A percentile compares a stretch with the other conserved stretches of the same genome.
These are phyloP conservation scores for Hypericum androsaemum DNA, from an alignment of 345 rosid species.

Conservation along the genomic window DNA sequence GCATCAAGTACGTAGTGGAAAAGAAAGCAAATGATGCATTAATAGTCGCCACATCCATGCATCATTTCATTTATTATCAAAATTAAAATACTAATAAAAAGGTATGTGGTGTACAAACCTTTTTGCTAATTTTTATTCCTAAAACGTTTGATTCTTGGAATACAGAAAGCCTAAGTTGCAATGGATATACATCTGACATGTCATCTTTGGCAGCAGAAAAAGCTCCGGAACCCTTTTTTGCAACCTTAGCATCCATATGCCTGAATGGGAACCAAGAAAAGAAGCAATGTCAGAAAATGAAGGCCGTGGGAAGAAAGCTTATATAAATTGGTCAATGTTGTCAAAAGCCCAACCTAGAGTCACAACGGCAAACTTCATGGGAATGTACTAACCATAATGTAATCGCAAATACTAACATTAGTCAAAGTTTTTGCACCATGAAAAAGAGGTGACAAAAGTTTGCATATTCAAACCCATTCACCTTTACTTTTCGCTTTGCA, in stretches of 20 bases:
- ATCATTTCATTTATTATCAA: neutral
- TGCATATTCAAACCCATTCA: too few relatives aligned
- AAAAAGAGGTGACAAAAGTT: too few relatives aligned
- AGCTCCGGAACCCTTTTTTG: constrained; percentile 51
- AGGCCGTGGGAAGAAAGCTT: neutral
- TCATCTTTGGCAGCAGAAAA: constrained; percentile 80
- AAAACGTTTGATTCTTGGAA: constrained; percentile 50
- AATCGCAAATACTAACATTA: too few relatives aligned
- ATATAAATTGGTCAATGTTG: constrained; percentile 3
- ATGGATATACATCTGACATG: constrained; percentile 87
- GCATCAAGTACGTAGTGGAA: too few relatives aligned
- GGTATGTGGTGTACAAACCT: constrained; percentile 28
- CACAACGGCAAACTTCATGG: too few relatives aligned
- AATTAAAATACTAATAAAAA: constrained; percentile 8
- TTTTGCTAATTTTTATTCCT: constrained; percentile 86
- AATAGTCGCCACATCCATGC: too few relatives aligned
- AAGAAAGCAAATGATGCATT: too few relatives aligned
- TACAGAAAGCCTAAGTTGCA: constrained; percentile 74
- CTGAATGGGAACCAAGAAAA: constrained; percentile 28
- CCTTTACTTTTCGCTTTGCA: too few relatives aligned
- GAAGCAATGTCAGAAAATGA: neutral
- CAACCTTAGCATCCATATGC: constrained; percentile 72
- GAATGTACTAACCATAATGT: too few relatives aligned
- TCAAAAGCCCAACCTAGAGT: neutral
- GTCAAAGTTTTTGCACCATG: too few relatives aligned